A percentile compares a stretch with the other conserved stretches of the same genome.
Conservation (phyloP, 2,329 filamentous ascomycete species). For the Penicillium sp. region DNA sequence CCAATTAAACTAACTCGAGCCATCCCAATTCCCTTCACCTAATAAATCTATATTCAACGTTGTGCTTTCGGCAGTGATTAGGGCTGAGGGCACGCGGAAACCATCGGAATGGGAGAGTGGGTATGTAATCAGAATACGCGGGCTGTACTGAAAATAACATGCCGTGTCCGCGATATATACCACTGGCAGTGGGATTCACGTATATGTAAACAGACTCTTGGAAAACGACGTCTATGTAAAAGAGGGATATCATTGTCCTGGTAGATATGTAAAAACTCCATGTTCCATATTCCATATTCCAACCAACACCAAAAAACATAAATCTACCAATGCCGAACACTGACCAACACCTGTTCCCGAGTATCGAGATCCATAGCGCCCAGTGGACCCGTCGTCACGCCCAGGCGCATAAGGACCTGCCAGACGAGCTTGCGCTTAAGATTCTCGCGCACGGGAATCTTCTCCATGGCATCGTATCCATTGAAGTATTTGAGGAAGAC, state of each 20-base stretch:
- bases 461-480: slow-evolving; percentile 77
- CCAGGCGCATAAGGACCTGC: slow-evolving; percentile 60
- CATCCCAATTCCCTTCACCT: neutral
- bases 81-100: slow-evolving; percentile 27
- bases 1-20: neutral
- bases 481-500: slow-evolving; percentile 83
- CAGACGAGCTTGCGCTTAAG: slow-evolving; percentile 72
- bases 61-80: slow-evolving; percentile 19
- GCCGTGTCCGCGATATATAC: slow-evolving; percentile 4
- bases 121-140: slow-evolving; percentile 24
- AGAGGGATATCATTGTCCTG: slow-evolving; percentile 2
- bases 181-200: neutral
- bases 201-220: neutral
- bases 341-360: slow-evolving; percentile 51
- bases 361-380: slow-evolving; percentile 29
- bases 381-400: slow-evolving; percentile 55
- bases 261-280: neutral
- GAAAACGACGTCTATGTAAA: neutral
- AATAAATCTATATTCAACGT: neutral
- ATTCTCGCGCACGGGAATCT: slow-evolving; percentile 79
- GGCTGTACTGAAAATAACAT: slow-evolving; percentile 3
- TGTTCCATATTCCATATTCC: neutral
- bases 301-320: neutral
- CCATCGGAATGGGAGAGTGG: slow-evolving; percentile 20
- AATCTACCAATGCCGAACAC: slow-evolving; percentile 65